Percentiles rank a stretch among this genome's conserved stretches.
Conservation (phyloP, 1,284 basidiomycete species). For the Peniophora sp. region DNA sequence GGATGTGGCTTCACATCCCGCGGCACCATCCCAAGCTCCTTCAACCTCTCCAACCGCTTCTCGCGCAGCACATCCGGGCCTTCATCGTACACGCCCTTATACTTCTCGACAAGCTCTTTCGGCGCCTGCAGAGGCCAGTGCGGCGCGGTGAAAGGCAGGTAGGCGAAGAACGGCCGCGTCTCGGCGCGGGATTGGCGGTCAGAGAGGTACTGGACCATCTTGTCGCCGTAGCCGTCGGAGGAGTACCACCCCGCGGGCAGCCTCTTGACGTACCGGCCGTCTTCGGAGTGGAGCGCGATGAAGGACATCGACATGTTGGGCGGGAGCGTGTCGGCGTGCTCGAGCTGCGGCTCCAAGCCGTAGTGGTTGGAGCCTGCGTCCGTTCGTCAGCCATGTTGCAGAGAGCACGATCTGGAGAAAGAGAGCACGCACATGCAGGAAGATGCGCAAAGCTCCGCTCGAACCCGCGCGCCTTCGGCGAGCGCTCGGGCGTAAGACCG, state of each 20-base stretch:
- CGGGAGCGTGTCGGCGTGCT: conserved; percentile 6
- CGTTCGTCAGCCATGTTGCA: too few relatives aligned
- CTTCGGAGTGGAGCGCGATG: conserved; percentile 9
- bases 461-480: conserved; percentile 14
- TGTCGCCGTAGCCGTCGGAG: conserved; percentile 13
- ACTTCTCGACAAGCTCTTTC: conserved; percentile 13
- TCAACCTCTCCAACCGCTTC: conserved; percentile 12
- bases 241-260: conserved; percentile 12
- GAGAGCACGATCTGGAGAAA: too few relatives aligned
- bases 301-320: conserved; percentile 8
- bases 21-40: conserved; percentile 13
- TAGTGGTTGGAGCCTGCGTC: conserved; percentile 13
- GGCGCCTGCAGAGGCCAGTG: conserved; percentile 18
- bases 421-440: conserved; percentile 9
- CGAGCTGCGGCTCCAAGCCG: conserved; percentile 14
- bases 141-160: conserved; percentile 17
- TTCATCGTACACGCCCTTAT: conserved; percentile 15
- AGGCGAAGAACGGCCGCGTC: conserved; percentile 17
- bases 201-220: conserved; percentile 13
- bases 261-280: conserved; percentile 9
- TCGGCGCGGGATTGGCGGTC: conserved; percentile 10
- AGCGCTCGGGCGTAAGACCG: conserved; percentile 10
- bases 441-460: conserved; percentile 15
- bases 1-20: conserved; percentile 6
- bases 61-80: conserved; percentile 16